Conservation (phyloP, 768 basidiomycete species). For the Xerocomellus amylosporus region DNA sequence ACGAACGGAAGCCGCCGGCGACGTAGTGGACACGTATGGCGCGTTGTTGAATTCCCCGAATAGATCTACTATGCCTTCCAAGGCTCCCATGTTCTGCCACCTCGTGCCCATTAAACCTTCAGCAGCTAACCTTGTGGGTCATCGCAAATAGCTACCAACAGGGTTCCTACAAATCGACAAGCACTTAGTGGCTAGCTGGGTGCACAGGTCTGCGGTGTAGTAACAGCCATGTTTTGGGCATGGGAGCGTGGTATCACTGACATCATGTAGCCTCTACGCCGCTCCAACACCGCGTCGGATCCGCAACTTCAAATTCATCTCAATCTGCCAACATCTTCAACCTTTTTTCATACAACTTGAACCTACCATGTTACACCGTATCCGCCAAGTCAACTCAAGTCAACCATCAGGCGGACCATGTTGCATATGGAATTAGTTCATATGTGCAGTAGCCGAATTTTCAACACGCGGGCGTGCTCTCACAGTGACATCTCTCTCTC, state of each 20-base stretch:
- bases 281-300: neutral
- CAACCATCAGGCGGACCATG: neutral
- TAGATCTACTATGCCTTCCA: neutral
- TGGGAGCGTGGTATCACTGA: conserved; percentile 11
- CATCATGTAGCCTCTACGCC: too few relatives aligned
- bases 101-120: neutral
- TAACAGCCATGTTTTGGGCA: neutral
- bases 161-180: neutral
- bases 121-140: too few relatives aligned
- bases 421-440: neutral
- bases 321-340: neutral
- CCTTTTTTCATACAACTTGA: neutral
- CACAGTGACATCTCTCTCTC: neutral
- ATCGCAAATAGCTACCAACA: neutral
- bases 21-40: neutral
- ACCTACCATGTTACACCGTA: neutral
- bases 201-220: too few relatives aligned
- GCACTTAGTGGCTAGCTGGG: neutral
- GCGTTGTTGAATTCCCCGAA: neutral
- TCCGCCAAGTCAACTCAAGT: neutral
- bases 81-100: neutral
- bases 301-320: neutral
- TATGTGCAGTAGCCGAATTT: neutral
- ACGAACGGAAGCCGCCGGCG: neutral
- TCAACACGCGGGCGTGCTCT: neutral